Base-by-base conservation (phyloP, 257 asterid genomes). In the Solanum clarkiae region DNA sequence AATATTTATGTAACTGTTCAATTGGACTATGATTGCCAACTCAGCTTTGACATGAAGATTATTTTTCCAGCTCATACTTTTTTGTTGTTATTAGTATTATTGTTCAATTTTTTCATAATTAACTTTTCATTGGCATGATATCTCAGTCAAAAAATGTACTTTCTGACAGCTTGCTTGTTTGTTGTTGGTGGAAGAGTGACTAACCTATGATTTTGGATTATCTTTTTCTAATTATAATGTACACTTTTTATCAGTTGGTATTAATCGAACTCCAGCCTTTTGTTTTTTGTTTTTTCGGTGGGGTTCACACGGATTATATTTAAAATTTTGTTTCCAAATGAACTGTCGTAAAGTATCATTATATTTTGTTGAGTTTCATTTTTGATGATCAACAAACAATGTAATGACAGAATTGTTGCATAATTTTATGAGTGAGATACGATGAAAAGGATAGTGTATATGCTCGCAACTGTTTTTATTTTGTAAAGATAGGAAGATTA, bases 151-250 rank as follows among this genome's bases (percentile, higher is more conserved):
- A 70, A 70, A 40, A 24, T 9, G 65, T 77, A 53, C 65, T 77
- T 77, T 77, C 15, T 36, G 65, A 77, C 65, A 77, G 49, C 49
- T 77, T 53, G 82, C 10, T 77, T 77, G 42, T 36, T 32, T 36
- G 47, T 15, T 77, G 82, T 51, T 77, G 82, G 82, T 77, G 82
- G 82, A 77, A 77, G 82, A 53, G 65, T 77, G 82, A 77, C 82
- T 77, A 77, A 26, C 82, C 45, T 53, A 77, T 75, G 81, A 75
- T 75, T 47, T 75, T 51, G 60, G 44, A 75, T 75, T 22, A 49
- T 49, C 60, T 49, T 24, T 75, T 47, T 45, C 20, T 32, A 66
- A 65, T 36, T 36, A 36, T 66, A 66, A 40, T 40, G 3, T 70
- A 70, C 29, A 65, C 51, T 69, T 70, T 70, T 17, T 40, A 40